Base-by-base conservation (phyloP, 352 stramenopile species). In the Pythium aquatile region DNA sequence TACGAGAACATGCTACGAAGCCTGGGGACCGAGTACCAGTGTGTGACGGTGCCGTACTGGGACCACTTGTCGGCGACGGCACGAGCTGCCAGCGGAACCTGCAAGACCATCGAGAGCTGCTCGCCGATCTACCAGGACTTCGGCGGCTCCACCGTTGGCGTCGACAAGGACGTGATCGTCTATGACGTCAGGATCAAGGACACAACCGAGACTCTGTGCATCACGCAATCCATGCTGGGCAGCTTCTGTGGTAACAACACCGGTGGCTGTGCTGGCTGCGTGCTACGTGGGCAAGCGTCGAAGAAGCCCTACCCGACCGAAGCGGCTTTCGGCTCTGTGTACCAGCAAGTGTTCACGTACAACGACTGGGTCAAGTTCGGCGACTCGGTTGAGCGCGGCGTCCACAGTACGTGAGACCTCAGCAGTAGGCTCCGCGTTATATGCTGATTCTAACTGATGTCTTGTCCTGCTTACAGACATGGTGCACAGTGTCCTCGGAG, bases 1-100 rank as follows among this genome's bases (percentile, higher is more conserved):
- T 74, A 74, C 46, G 68, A 74, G 35, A 74, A 74, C 51, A 74
- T 74, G 68, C 54, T 74, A 8, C 68, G 68, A 1, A 63, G 42
- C 28, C 68, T 74, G 48, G 53, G 42, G 1, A 20, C 51, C 20
- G 33, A 63, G 32, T 74, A 57, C 42, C 32, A 59, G 51, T 74
- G 68, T 44, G 30, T 74, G 4, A 74, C 68, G 52, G 5, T 74
- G 2, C 68, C 68, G 33, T 70, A 65, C 51, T 74, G 68, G 68
- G 63, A 74, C 53, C 66, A 73, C 40, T 55, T 71, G 40, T 52
- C 57, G 5, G 52, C 42, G 11, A 60, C 57, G 5, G 65, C 65
- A 1, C 33, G 44, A 3, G 28, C 10, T 8, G 35, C 35, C 2
- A 29, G n/a, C 13, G 33, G 39, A 5, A 57, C 55, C 24, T 76